A percentile compares a stretch with the other conserved stretches of the same genome.
Conservation (phyloP, 805 yeast species). For the Debaryomyces tyrocola region DNA sequence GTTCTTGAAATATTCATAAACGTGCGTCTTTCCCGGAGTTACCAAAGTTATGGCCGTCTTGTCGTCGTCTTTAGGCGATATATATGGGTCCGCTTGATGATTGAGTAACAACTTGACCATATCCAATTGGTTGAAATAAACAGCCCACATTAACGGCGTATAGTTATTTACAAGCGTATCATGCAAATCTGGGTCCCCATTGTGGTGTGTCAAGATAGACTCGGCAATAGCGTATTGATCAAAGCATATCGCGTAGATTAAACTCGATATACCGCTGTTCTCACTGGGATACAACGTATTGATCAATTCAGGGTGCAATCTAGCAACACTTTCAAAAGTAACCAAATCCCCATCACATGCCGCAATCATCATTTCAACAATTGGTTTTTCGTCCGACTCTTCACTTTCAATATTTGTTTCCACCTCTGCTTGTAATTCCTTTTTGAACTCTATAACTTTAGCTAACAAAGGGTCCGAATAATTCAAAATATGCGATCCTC, state of each 20-base stretch:
- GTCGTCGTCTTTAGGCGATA: conserved; percentile 27
- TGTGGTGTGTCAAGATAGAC: conserved; percentile 37
- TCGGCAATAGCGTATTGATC: conserved; percentile 50
- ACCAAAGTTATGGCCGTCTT: conserved; percentile 60
- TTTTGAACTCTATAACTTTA: conserved; percentile 26
- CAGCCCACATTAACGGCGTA: conserved; percentile 87
- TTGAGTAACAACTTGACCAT: conserved; percentile 58
- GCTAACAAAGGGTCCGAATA: conserved; percentile 28
- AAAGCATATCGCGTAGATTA: conserved; percentile 56
- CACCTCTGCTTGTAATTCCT: conserved; percentile 19
- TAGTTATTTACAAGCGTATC: conserved; percentile 51
- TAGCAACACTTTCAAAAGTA: conserved; percentile 25
- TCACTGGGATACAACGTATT: conserved; percentile 20
- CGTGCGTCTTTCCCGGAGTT: conserved; percentile 49
- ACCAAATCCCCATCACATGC: conserved; percentile 40
- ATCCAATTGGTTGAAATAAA: conserved; percentile 56
- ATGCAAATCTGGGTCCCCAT: conserved; percentile 48
- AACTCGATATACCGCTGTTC: conserved; percentile 32
- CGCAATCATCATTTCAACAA: conserved; percentile 28
- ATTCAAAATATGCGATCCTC: conserved; percentile 8
- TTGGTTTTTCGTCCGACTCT: conserved; percentile 10
- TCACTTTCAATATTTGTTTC: conserved; percentile 9
- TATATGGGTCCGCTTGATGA: conserved; percentile 62
- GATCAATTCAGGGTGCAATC: conserved; percentile 21
- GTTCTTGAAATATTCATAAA: conserved; percentile 57